Percentiles rank a stretch among this genome's conserved stretches.
Evolutionary conservation across 2,329 filamentous ascomycete species (phyloP).

Genomic region (Lachnellula cervina): DNA sequence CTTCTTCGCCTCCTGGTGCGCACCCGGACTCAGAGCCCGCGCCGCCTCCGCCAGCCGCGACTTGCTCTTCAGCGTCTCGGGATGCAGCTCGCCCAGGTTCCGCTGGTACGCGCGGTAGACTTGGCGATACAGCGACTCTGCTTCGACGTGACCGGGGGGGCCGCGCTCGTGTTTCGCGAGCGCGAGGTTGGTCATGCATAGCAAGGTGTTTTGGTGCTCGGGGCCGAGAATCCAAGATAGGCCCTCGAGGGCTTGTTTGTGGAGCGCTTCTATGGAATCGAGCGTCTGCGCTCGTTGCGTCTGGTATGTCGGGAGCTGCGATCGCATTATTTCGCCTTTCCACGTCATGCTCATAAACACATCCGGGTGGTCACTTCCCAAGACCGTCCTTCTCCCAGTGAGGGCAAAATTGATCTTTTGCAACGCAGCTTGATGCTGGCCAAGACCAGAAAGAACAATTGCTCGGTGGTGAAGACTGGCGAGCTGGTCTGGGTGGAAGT

Average conservation of each 20-base stretch:
- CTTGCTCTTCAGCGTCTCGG: conserved; percentile 23
- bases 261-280: conserved; percentile 18
- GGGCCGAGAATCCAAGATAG: conserved; percentile 21
- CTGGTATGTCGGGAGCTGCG: conserved; percentile 13
- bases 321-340: conserved; percentile 25
- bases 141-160: conserved; percentile 11
- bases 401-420: conserved; percentile 22
- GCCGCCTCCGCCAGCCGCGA: conserved; percentile 19
- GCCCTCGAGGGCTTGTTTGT: conserved; percentile 19
- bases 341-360: conserved; percentile 21
- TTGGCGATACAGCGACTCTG: conserved; percentile 18
- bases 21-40: conserved; percentile 8
- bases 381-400: conserved; percentile 12
- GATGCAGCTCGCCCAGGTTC: conserved; percentile 22
- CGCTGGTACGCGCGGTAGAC: conserved; percentile 18
- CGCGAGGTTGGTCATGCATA: conserved; percentile 21
- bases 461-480: conserved; percentile 23
- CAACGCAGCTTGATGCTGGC: conserved; percentile 18
- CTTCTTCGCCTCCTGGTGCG: conserved; percentile 20
- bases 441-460: conserved; percentile 23
- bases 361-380: conserved; percentile 23
- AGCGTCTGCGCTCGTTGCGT: conserved; percentile 15
- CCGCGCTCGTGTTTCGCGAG: conserved; percentile 21
- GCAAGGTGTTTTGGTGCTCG: conserved; percentile 23
- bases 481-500: conserved; percentile 27